phyloP scores from a whole-genome alignment of 805 yeast genomes.

The Jamesozyma jinghongensis region DNA sequence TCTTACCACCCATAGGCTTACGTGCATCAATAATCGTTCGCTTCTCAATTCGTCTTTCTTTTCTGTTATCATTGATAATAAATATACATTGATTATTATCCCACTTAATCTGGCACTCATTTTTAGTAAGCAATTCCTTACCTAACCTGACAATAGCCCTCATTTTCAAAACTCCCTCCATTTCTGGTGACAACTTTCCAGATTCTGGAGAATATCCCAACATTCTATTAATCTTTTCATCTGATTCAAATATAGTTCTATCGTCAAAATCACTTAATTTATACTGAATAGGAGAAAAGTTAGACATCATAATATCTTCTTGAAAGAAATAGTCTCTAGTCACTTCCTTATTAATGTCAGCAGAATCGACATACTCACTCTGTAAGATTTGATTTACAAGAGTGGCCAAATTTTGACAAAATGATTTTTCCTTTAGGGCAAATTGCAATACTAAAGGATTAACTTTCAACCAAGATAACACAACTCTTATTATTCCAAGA shows the following conservation, averaged over 20 bases:
- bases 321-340: constrained; percentile 44
- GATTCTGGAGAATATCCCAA: constrained; percentile 11
- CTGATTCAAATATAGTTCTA: constrained; percentile 9
- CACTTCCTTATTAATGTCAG: constrained; percentile 29
- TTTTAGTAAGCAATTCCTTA: constrained; percentile 12
- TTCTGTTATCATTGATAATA: neutral
- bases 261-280: constrained; percentile 57
- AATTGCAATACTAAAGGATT: constrained; percentile 36
- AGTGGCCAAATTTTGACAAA: constrained; percentile 26
- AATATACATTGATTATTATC: neutral
- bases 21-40: no score
- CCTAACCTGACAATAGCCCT: constrained; percentile 12
- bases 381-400: constrained; percentile 26
- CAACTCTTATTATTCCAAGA: constrained; percentile 39
- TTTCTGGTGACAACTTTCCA: constrained; percentile 5
- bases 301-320: constrained; percentile 58
- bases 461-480: constrained; percentile 50
- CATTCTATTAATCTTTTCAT: constrained; percentile 14
- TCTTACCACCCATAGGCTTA: no score
- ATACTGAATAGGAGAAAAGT: constrained; percentile 46
- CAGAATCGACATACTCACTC: constrained; percentile 8
- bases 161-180: constrained; percentile 10
- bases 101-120: constrained; percentile 17
- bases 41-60: neutral
- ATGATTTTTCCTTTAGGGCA: constrained; percentile 27